Percentiles rank a stretch among this genome's conserved stretches.
phyloP scores from a whole-genome alignment of 2,329 filamentous ascomycete species.

The Lojkania enalia region DNA sequence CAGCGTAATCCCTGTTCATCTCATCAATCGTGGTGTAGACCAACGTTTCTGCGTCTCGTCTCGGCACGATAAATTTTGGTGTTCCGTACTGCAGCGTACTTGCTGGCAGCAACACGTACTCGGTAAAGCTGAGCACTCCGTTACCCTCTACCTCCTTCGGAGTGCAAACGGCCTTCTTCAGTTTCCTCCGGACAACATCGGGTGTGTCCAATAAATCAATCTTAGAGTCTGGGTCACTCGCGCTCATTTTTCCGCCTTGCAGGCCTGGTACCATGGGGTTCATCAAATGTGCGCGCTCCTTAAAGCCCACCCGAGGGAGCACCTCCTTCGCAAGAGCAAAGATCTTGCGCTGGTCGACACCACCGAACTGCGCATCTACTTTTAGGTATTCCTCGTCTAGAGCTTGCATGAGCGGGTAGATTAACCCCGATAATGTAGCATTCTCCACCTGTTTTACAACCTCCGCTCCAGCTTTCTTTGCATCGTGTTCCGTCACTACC shows the following conservation, averaged over 20 bases:
- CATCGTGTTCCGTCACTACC: constrained; percentile 74
- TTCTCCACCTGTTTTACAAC: constrained; percentile 91
- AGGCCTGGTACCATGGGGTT: constrained; percentile 91
- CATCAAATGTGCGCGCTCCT: constrained; percentile 71
- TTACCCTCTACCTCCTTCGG: constrained; percentile 81
- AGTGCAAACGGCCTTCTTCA: constrained; percentile 76
- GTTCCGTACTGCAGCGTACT: constrained; percentile 61
- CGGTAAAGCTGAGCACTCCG: constrained; percentile 82
- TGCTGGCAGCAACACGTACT: constrained; percentile 83
- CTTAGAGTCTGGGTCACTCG: constrained; percentile 74
- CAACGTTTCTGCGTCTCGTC: constrained; percentile 71
- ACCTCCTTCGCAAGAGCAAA: constrained; percentile 85
- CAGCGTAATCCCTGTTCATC: constrained; percentile 77
- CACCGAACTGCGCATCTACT: constrained; percentile 84
- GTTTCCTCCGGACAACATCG: constrained; percentile 69
- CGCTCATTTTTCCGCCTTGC: constrained; percentile 77
- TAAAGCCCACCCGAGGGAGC: constrained; percentile 84
- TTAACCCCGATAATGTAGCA: constrained; percentile 70
- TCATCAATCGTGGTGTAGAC: constrained; percentile 76
- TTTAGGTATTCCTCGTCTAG: constrained; percentile 82
- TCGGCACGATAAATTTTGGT: constrained; percentile 68
- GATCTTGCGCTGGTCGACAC: constrained; percentile 80
- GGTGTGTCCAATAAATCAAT: constrained; percentile 87
- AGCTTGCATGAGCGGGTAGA: constrained; percentile 87
- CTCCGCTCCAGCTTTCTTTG: constrained; percentile 88